Evolutionary conservation across 2,329 filamentous ascomycete genomes (phyloP), one percentile per base, ranked within the genome.

Genomic region (Lachnellula arida): DNA sequence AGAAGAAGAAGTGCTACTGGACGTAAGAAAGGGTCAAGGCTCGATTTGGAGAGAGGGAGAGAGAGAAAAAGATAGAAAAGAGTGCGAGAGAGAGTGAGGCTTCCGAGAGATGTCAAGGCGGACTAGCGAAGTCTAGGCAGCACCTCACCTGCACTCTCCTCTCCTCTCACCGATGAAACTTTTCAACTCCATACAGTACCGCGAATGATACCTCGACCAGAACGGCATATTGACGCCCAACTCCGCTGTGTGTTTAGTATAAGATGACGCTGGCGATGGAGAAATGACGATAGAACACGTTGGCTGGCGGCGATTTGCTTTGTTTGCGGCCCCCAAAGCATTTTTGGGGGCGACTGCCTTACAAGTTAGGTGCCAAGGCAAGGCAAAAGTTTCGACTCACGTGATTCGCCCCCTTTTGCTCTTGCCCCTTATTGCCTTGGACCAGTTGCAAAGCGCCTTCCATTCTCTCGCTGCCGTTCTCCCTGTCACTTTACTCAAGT

Each of bases 111-210:
- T 35, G 58, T 52, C 59, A 55, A 63, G 60, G 61, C 61, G 57
- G 46, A 58, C 61, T 54, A 52, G 58, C 61, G 60, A 63, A 50
- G 49, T 55, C 52, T 44, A 61, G 54, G 53, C 58, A 56, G 25
- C 58, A 4, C 28, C 6, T 43, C 35, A 22, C 15, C 44, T 14
- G 22, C 46, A 34, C 46, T 34, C 23, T 14, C 25, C 25, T 32
- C 28, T 32, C 25, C 25, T 9, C 19, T 46, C 19, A 46, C 19
- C 43, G 43, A 46, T 32, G 23, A 46, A 17, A 32, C 23, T 28
- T 28, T 22, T 46, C 19, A 4, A 44, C 28, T 3, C 28, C 28
- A 32, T 32, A 32, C 9, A 32, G 3, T 19, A 46, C 23, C 23
- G 23, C 25, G 9, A 32, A 12, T 32, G 34, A 22, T 22, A 22